These are phyloP conservation scores for Erodium trifolium DNA, from an alignment of 441 rosid species.

Conservation along the genomic window DNA sequence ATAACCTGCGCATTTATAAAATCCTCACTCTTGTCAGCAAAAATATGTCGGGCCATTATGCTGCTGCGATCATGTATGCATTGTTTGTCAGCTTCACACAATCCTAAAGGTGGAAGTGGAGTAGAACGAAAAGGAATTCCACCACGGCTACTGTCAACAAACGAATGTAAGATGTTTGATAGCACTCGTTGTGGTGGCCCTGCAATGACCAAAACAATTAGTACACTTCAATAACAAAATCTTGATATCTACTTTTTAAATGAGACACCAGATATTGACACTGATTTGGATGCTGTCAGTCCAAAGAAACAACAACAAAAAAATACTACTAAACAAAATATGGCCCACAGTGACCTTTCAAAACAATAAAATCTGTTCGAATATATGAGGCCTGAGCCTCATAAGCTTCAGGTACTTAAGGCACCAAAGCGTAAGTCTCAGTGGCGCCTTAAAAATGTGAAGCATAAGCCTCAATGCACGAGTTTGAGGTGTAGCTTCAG, in stretches of 20 bases:
- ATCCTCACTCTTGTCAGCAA: constrained; percentile 81
- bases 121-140: constrained; percentile 76
- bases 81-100: constrained; percentile 83
- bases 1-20: constrained; percentile 81
- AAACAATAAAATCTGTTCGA: no score
- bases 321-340: no score
- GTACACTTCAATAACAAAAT: neutral
- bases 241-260: neutral
- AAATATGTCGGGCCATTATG: constrained; percentile 91
- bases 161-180: constrained; percentile 77
- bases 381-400: no score
- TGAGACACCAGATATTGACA: neutral
- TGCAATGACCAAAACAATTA: constrained; percentile 23
- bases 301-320: no score
- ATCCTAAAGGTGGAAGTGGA: constrained; percentile 69
- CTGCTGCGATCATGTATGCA: constrained; percentile 96
- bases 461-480: no score
- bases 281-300: no score
- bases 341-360: no score
- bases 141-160: constrained; percentile 81
- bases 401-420: no score
- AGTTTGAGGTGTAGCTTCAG: no score
- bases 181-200: constrained; percentile 92
- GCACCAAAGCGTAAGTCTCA: no score
- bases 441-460: no score